phyloP scores from a whole-genome alignment of 805 yeast species.

The Ogataea kodamae region DNA sequence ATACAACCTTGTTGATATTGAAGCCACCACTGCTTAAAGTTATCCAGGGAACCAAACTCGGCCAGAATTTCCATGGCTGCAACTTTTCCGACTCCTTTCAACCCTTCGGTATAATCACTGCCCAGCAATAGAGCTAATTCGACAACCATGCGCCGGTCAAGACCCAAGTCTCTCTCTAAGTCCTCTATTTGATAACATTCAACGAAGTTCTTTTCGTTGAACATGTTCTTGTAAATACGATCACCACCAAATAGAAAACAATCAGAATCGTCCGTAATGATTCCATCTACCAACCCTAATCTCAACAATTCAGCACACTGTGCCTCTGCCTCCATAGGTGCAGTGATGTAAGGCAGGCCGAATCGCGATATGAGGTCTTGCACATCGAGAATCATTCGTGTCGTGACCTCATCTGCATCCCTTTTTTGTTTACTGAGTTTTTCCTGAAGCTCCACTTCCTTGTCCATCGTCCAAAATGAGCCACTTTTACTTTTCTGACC shows the following conservation, averaged over 20 bases:
- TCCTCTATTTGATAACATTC: constrained; percentile 70
- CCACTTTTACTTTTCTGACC: constrained; percentile 3
- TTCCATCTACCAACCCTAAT: constrained; percentile 85
- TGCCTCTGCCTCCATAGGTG: constrained; percentile 99
- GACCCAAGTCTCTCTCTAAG: constrained; percentile 60
- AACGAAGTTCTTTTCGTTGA: constrained; percentile 87
- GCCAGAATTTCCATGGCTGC: constrained; percentile 86
- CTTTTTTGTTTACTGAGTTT: constrained; percentile 66
- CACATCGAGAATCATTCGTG: constrained; percentile 81
- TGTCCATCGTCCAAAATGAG: constrained; percentile 33
- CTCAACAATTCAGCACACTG: constrained; percentile 81
- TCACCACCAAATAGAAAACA: constrained; percentile 91
- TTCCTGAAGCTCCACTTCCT: constrained; percentile 52
- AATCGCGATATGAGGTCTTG: constrained; percentile 82
- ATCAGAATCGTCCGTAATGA: constrained; percentile 96
- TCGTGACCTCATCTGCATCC: constrained; percentile 89
- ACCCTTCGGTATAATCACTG: constrained; percentile 92
- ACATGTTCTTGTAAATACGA: constrained; percentile 83
- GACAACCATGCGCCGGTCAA: constrained; percentile 61
- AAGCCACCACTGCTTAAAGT: constrained; percentile 57
- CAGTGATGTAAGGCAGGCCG: constrained; percentile 92
- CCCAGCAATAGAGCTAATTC: constrained; percentile 84
- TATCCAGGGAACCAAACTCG: constrained; percentile 55
- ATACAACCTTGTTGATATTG: constrained; percentile 39
- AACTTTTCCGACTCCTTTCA: constrained; percentile 93